Base-by-base conservation (phyloP, 2,329 filamentous ascomycete genomes). In the Fusarium palustre region DNA sequence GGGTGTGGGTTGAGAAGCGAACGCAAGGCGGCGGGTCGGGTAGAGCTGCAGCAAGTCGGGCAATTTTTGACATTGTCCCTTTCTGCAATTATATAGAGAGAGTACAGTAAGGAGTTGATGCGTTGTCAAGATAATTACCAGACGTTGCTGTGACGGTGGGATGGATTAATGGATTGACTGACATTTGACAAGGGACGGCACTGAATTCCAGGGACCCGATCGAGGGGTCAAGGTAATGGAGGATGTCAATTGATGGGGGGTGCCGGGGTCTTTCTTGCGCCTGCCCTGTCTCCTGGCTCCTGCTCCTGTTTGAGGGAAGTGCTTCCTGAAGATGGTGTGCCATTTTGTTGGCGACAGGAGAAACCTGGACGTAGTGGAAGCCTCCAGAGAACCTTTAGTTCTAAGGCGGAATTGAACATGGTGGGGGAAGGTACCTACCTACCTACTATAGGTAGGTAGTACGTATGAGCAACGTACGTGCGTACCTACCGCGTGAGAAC, bases 41-140 rank as follows among this genome's bases (percentile, higher is more conserved):
- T 68, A 75, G 72, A 75, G 71, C 55, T 74, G 70, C 73, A 76
- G 68, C 71, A 71, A 68, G 73, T 74, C 74, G 73, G 74, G 70
- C 68, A 70, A 66, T 71, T 70, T 70, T 36, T 61, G 59, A 43
- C 64, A 54, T 47, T 65, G 24, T 39, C 53, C 54, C 22, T 34
- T 47, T 47, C 55, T 66, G 61, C 33, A 66, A 66, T 43, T 65
- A 55, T 64, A 65, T 55, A 66, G 47, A 55, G 36, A 65, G 55
- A 66, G 54, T 39, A 66, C 61, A 66, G 66, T 66, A 70, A 76
- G 75, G 76, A 75, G 79, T 76, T 82, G 82, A 84, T 85, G 82
- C 80, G 83, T 84, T 85, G 83, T 85, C 84, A 85, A 79, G 74
- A 76, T 73, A 69, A 75, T 66, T 66, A 69, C 78, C 76, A 79